phyloP scores from a whole-genome alignment of 805 yeast species.

The Candida bentonensis region DNA sequence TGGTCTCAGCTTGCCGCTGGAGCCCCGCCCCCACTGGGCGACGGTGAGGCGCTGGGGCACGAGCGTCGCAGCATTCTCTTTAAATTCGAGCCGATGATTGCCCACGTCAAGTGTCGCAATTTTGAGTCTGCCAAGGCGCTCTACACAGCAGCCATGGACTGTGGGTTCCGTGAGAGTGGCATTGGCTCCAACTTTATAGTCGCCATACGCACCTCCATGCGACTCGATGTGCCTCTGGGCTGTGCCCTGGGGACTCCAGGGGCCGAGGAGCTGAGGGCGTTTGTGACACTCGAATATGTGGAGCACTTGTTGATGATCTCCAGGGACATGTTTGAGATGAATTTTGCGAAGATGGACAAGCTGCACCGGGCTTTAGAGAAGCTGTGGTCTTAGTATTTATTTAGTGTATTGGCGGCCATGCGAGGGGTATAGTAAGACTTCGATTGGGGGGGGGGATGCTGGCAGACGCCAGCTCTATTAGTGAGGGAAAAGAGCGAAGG shows the following conservation, averaged over 20 bases:
- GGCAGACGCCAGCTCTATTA: too few species aligned
- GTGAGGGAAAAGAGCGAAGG: too few species aligned
- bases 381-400: background rate
- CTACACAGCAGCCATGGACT: slow-evolving; percentile 59
- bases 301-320: slow-evolving; percentile 36
- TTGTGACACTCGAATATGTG: slow-evolving; percentile 40
- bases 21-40: background rate
- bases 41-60: slow-evolving; percentile 29
- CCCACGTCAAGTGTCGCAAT: slow-evolving; percentile 70
- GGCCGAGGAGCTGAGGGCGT: slow-evolving; percentile 11
- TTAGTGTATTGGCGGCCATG: background rate
- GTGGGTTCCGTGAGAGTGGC: slow-evolving; percentile 82
- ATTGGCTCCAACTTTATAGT: slow-evolving; percentile 68
- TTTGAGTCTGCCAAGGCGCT: slow-evolving; percentile 41
- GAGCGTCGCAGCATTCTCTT: slow-evolving; percentile 52
- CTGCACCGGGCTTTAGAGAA: slow-evolving; percentile 14
- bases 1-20: slow-evolving; percentile 5
- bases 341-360: slow-evolving; percentile 37
- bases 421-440: too few species aligned
- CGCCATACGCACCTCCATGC: slow-evolving; percentile 61
- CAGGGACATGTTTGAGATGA: slow-evolving; percentile 47
- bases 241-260: background rate
- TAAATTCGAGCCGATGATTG: slow-evolving; percentile 75
- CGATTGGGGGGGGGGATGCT: too few species aligned
- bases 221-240: slow-evolving; percentile 68